Evolutionary conservation across 345 rosid species (phyloP).

Genomic region (Boechera stricta): DNA sequence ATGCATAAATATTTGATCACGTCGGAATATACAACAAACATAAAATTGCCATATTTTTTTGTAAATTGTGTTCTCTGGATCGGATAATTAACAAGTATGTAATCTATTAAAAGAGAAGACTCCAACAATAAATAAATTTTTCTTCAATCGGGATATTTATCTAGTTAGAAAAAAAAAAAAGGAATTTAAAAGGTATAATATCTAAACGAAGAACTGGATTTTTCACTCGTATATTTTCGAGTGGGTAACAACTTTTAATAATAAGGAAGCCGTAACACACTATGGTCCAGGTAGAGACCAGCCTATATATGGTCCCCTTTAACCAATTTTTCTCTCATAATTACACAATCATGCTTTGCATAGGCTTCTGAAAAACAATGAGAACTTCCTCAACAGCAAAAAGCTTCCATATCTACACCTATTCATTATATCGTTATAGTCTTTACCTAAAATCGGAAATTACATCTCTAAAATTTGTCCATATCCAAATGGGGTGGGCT

Average conservation of each 20-base stretch:
- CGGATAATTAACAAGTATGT: not conserved
- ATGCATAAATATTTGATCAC: slow-evolving; percentile 1
- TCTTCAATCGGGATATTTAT: not conserved
- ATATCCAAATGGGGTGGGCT: not conserved
- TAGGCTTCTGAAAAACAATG: not conserved
- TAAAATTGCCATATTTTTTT: not conserved
- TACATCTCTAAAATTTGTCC: not conserved
- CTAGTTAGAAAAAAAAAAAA: not conserved
- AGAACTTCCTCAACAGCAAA: slow-evolving; percentile 1
- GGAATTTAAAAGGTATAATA: not conserved
- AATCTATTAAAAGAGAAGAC: not conserved
- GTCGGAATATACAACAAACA: not conserved
- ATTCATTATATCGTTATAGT: not conserved
- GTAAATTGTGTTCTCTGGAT: not conserved
- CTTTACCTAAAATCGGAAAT: not conserved
- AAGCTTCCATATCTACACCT: not conserved
- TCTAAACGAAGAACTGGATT: not conserved
- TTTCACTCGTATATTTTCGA: not conserved
- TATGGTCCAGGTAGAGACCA: slow-evolving; percentile 17
- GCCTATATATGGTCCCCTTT: slow-evolving; percentile 30
- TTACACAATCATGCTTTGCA: slow-evolving; percentile 10
- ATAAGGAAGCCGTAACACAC: slow-evolving; percentile 15
- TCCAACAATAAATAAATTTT: not conserved
- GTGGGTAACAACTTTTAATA: slow-evolving; percentile 12
- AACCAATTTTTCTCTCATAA: not conserved